Evolutionary conservation across 2,329 filamentous ascomycete species (phyloP), one percentile per base, ranked within the genome.

Genomic region (Dothistroma septosporum): DNA sequence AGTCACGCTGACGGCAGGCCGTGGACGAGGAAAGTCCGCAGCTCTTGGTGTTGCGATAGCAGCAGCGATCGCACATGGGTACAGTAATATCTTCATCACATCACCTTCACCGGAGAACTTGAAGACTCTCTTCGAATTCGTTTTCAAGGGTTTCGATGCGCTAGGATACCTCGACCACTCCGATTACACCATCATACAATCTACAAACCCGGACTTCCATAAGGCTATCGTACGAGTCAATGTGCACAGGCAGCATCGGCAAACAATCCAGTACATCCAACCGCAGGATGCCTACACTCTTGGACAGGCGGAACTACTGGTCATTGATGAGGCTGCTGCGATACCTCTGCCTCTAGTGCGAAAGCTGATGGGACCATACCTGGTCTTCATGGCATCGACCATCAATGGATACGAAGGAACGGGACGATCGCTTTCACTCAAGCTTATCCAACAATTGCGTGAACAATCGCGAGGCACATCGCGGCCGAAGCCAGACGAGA

Each of bases 351-450:
- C 94, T 0, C 80, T 97, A 2, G 94, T 99, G 8, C 85, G 89
- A 68, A 97, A 97, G 77, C 82, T 99, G 46, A 92, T 99, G 85
- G 94, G 94, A 0, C 93, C 93, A 14, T 99, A 99, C 76, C 81
- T 99, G 41, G 92, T 97, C 9, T 99, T 99, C 77, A 97, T 99
- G 94, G 92, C 95, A 0, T 99, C 94, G 0, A 99, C 94, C 1
- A 97, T 99, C 78, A 97, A 97, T 73, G 94, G 94, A 61, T 99
- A 99, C 74, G 94, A 99, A 79, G 94, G 94, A 59, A 99, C 94
- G 7, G 94, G 94, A 46, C 87, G 94, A 60, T 97, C 94, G 0
- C 82, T 99, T 6, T 97, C 94, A 0, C 80, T 99, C 57, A 99
- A 99, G 78, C 83, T 99, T 66, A 97, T 99, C 66, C 95, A 97